A percentile compares a stretch with the other conserved stretches of the same genome.
These are phyloP conservation scores for Fusarium abutilonis DNA, from an alignment of 2,329 filamentous ascomycete species.

Conservation along the genomic window DNA sequence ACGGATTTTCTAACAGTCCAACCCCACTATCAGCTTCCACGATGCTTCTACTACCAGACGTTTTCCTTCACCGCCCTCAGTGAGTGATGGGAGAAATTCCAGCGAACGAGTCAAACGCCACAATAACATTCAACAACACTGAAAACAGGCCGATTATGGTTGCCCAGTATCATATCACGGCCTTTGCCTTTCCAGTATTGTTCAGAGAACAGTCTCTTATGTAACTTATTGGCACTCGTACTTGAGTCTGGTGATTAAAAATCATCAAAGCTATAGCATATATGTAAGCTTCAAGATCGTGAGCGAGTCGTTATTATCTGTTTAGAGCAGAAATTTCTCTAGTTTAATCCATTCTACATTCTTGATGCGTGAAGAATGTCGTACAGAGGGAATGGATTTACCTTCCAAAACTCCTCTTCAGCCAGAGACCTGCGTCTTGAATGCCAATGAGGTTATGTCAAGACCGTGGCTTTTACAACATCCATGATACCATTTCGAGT, in stretches of 20 bases:
- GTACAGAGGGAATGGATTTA: constrained; percentile 10
- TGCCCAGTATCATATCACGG: neutral
- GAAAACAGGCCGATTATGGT: neutral
- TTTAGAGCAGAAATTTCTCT: neutral
- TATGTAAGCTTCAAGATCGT: too few species aligned
- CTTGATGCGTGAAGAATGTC: neutral
- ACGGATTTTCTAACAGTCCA: constrained; percentile 24
- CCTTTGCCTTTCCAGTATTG: neutral
- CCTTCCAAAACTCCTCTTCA: constrained; percentile 18
- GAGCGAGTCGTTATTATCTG: neutral
- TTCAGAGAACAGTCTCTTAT: too few species aligned
- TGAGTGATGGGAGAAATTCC: constrained; percentile 39
- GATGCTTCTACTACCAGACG: constrained; percentile 32
- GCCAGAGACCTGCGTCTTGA: constrained; percentile 26
- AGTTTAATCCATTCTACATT: too few species aligned
- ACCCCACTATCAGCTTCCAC: constrained; percentile 36
- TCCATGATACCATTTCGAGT: neutral
- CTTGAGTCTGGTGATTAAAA: too few species aligned
- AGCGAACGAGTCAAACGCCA: constrained; percentile 38
- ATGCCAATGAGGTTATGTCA: constrained; percentile 24
- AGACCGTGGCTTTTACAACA: constrained; percentile 15
- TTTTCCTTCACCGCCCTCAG: constrained; percentile 34
- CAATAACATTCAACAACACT: constrained; percentile 11
- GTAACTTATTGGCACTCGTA: neutral
- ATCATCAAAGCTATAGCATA: too few species aligned